Evolutionary conservation across 352 stramenopile genomes (phyloP).

Genomic region (Phytophthora melonis): DNA sequence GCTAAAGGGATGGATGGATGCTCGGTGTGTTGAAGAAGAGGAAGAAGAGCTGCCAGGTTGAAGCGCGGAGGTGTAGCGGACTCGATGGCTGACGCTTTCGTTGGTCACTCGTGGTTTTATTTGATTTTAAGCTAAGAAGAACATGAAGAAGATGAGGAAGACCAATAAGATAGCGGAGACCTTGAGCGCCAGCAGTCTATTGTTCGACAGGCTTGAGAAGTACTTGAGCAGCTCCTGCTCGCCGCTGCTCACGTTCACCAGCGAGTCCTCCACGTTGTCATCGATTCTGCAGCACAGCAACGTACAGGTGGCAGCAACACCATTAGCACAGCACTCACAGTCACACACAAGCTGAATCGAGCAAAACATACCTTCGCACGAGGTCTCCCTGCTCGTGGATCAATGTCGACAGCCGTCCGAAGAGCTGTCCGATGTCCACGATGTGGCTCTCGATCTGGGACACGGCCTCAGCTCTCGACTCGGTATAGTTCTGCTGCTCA

Average conservation of each 20-base stretch:
- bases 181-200: conserved; percentile 88
- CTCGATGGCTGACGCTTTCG: not conserved
- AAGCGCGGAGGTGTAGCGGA: not conserved
- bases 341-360: not conserved
- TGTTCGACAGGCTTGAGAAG: conserved; percentile 87
- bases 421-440: conserved; percentile 87
- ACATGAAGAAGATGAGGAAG: conserved; percentile 92
- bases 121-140: conserved; percentile 82
- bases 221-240: conserved; percentile 90
- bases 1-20: not conserved
- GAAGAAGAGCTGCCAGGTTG: not conserved
- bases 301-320: conserved; percentile 6
- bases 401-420: conserved; percentile 79
- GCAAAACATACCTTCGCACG: conserved; percentile 65
- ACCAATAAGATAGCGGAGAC: conserved; percentile 89
- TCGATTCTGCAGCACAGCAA: conserved; percentile 70
- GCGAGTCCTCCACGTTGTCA: conserved; percentile 84
- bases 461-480: conserved; percentile 77
- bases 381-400: conserved; percentile 87
- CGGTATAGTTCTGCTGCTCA: conserved; percentile 83
- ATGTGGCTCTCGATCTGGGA: conserved; percentile 90
- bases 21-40: not conserved
- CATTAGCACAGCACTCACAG: not conserved
- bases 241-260: conserved; percentile 77
- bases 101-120: conserved; percentile 33